These are phyloP conservation scores for Rhodosporidiobolus sp. DNA, from an alignment of 768 basidiomycete species.

Conservation along the genomic window DNA sequence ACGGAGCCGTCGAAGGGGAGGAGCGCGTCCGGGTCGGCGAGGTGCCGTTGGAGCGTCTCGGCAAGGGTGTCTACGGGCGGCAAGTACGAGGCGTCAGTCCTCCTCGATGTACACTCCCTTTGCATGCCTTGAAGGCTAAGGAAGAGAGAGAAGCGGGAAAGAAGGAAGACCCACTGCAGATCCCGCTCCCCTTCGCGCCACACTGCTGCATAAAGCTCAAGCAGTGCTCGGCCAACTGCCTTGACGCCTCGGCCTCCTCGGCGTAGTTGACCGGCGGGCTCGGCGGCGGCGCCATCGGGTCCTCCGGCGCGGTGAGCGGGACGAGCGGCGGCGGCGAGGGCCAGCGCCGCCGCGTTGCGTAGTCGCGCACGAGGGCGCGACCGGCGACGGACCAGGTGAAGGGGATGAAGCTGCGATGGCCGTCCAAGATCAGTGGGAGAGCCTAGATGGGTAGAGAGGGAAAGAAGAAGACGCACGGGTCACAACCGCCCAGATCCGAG, in stretches of 20 bases:
- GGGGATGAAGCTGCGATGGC: constrained; percentile 25
- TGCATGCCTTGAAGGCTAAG: neutral
- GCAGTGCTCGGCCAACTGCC: constrained; percentile 26
- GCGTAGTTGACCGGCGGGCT: neutral
- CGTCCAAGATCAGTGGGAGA: neutral
- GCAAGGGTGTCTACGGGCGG: neutral
- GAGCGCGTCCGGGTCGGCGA: constrained; percentile 27
- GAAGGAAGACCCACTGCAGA: constrained; percentile 9
- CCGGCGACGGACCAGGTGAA: constrained; percentile 32
- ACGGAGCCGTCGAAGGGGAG: constrained; percentile 27
- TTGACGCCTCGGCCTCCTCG: constrained; percentile 8
- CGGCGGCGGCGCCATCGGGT: neutral
- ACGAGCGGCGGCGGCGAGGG: neutral
- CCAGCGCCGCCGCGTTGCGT: constrained; percentile 27
- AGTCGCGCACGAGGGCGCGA: constrained; percentile 33
- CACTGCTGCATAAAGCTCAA: constrained; percentile 23
- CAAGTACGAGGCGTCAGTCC: no score
- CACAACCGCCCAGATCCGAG: constrained; percentile 28
- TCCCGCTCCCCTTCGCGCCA: constrained; percentile 1
- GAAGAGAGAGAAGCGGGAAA: neutral
- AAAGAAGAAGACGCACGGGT: constrained; percentile 24
- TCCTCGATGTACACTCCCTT: neutral
- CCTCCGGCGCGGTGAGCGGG: neutral
- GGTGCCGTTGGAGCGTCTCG: neutral
- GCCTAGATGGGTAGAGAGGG: neutral